Evolutionary conservation across 2,329 filamentous ascomycete species (phyloP).

Genomic region (Diplodia intermedia): DNA sequence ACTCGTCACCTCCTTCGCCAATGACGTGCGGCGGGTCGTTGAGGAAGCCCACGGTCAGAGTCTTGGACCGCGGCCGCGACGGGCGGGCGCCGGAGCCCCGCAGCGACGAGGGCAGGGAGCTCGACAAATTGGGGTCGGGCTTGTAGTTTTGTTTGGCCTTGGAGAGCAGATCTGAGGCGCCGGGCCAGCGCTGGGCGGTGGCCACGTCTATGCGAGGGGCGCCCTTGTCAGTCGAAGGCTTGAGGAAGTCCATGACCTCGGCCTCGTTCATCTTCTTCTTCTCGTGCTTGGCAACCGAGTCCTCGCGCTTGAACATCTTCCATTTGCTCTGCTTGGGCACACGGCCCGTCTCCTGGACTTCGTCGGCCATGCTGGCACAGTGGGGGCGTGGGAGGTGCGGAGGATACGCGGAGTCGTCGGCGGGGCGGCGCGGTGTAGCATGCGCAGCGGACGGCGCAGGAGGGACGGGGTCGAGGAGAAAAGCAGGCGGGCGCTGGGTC

Average conservation of each 20-base stretch:
- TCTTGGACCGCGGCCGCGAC: slow-evolving; percentile 62
- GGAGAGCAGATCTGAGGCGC: slow-evolving; percentile 52
- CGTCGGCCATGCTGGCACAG: slow-evolving; percentile 43
- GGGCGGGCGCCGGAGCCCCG: slow-evolving; percentile 46
- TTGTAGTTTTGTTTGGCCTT: slow-evolving; percentile 38
- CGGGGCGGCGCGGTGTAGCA: slow-evolving; percentile 26
- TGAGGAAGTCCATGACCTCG: slow-evolving; percentile 65
- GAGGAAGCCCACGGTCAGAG: slow-evolving; percentile 76
- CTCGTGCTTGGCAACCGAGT: slow-evolving; percentile 42
- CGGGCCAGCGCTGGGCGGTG: slow-evolving; percentile 60
- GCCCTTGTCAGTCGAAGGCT: slow-evolving; percentile 57
- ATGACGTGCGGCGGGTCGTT: slow-evolving; percentile 79
- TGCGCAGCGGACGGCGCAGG: slow-evolving; percentile 6
- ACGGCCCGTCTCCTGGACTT: slow-evolving; percentile 38
- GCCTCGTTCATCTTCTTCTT: slow-evolving; percentile 48
- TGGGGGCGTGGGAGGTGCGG: slow-evolving; percentile 27
- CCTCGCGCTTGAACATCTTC: slow-evolving; percentile 58
- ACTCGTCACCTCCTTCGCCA: slow-evolving; percentile 89
- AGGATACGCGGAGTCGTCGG: slow-evolving; percentile 24
- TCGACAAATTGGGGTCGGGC: slow-evolving; percentile 45
- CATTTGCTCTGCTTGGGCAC: slow-evolving; percentile 55
- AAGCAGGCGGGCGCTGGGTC: not conserved
- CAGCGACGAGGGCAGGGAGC: slow-evolving; percentile 40
- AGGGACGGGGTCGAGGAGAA: not conserved
- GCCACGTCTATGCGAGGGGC: slow-evolving; percentile 57